These are phyloP conservation scores for Purpureocillium lavendulum DNA, from an alignment of 2,329 filamentous ascomycete species.

Conservation along the genomic window DNA sequence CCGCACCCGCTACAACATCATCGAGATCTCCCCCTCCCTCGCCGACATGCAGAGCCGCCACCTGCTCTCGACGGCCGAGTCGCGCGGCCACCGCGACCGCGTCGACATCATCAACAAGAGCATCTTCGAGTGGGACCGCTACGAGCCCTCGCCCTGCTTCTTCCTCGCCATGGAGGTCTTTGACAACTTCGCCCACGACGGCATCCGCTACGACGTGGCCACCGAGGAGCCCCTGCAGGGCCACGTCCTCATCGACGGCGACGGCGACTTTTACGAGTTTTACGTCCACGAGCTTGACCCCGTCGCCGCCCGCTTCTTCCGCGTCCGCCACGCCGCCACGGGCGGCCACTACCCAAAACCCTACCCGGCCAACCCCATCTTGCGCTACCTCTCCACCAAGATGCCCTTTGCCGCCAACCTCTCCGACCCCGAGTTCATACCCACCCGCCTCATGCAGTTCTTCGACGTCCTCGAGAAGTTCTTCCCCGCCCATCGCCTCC, in stretches of 20 bases:
- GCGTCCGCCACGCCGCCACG: slow-evolving; percentile 73
- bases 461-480: slow-evolving; percentile 82
- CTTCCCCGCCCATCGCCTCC: slow-evolving; percentile 82
- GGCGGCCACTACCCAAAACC: slow-evolving; percentile 56
- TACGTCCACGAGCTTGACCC: slow-evolving; percentile 77
- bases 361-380: slow-evolving; percentile 40
- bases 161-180: slow-evolving; percentile 98
- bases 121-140: slow-evolving; percentile 87
- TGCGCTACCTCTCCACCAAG: slow-evolving; percentile 53
- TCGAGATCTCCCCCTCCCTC: slow-evolving; percentile 83
- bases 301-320: slow-evolving; percentile 71
- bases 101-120: slow-evolving; percentile 93
- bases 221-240: slow-evolving; percentile 83
- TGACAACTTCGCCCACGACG: slow-evolving; percentile 96
- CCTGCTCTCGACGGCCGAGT: slow-evolving; percentile 56
- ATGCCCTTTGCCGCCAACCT: slow-evolving; percentile 69
- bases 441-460: slow-evolving; percentile 91
- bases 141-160: slow-evolving; percentile 89
- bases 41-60: slow-evolving; percentile 70
- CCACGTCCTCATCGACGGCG: slow-evolving; percentile 73
- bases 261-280: slow-evolving; percentile 92
- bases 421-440: slow-evolving; percentile 83
- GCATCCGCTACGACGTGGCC: slow-evolving; percentile 77
- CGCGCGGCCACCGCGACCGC: slow-evolving; percentile 69
- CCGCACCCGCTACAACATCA: slow-evolving; percentile 87